Evolutionary conservation across 108 stramenopile genomes (phyloP).

Genomic region (Discostella pseudostelligera): DNA sequence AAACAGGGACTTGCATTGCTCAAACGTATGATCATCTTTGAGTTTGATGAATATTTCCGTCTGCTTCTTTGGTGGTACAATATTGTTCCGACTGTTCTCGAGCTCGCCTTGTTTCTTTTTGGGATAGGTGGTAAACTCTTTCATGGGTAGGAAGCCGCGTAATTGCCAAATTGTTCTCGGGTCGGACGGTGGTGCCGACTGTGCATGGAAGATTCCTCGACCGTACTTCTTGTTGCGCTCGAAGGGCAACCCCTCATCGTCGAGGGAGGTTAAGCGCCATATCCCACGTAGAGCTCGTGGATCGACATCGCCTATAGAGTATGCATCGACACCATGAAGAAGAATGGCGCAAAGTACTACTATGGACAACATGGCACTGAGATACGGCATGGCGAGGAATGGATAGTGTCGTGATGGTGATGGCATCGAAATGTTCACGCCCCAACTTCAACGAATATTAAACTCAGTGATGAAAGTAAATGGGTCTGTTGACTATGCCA

Average conservation of each 20-base stretch:
- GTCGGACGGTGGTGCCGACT: conserved; percentile 8
- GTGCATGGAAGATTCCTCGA: conserved; percentile 26
- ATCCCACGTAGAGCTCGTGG: conserved; percentile 72
- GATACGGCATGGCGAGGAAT: not conserved
- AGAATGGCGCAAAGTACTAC: not conserved
- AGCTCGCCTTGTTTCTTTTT: conserved; percentile 20
- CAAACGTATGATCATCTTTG: conserved; percentile 75
- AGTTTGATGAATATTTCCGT: conserved; percentile 77
- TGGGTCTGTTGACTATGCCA: too few relatives aligned
- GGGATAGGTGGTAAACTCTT: conserved; percentile 83
- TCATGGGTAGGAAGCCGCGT: conserved; percentile 50
- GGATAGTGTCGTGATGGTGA: too few relatives aligned
- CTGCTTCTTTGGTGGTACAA: conserved; percentile 21
- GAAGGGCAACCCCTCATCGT: conserved; percentile 43
- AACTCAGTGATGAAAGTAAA: not conserved
- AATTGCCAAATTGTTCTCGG: conserved; percentile 27
- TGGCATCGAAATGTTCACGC: too few relatives aligned
- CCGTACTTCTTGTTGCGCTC: conserved; percentile 15
- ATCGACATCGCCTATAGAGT: conserved; percentile 57
- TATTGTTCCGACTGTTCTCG: conserved; percentile 1
- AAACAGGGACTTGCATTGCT: conserved; percentile 53
- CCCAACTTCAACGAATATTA: too few relatives aligned
- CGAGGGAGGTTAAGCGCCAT: conserved; percentile 57
- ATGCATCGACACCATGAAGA: conserved; percentile 8
- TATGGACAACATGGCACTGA: not conserved